These are phyloP conservation scores for Pseudogymnoascus sp. DNA, from an alignment of 2,329 filamentous ascomycete species.

Conservation along the genomic window DNA sequence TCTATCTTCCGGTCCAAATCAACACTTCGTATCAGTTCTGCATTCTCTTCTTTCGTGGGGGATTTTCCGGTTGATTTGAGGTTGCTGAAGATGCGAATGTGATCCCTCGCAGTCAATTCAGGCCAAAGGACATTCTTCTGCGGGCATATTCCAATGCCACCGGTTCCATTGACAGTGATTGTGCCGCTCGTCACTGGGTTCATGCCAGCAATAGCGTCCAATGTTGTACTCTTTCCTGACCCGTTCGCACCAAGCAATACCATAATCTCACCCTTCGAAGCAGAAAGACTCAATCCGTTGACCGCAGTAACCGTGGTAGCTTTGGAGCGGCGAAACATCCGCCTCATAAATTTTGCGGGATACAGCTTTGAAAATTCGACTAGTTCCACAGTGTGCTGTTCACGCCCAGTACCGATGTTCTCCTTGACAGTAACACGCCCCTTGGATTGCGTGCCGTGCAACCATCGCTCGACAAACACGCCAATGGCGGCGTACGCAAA, in stretches of 20 bases:
- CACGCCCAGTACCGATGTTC: conserved; percentile 18
- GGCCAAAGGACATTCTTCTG: conserved; percentile 96
- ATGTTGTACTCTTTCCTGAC: conserved; percentile 81
- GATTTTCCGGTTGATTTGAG: conserved; percentile 59
- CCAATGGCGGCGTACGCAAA: conserved; percentile 70
- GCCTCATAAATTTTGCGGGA: conserved; percentile 46
- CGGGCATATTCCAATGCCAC: conserved; percentile 78
- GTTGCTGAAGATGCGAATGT: conserved; percentile 74
- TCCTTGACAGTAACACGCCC: conserved; percentile 46
- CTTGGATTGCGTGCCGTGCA: conserved; percentile 68
- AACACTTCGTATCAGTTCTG: conserved; percentile 58
- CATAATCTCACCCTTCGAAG: conserved; percentile 73
- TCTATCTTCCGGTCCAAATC: conserved; percentile 70
- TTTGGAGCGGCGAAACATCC: conserved; percentile 28
- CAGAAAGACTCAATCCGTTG: conserved; percentile 62
- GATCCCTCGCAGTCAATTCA: conserved; percentile 76
- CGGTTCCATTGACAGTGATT: conserved; percentile 70
- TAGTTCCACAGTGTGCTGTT: conserved; percentile 57
- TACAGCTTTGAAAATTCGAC: conserved; percentile 74
- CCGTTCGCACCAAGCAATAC: conserved; percentile 85
- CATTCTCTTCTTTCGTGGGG: conserved; percentile 52
- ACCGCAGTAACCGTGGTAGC: conserved; percentile 73
- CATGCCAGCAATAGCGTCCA: conserved; percentile 80
- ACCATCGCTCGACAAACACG: conserved; percentile 61
- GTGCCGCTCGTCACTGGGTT: conserved; percentile 68